Evolutionary conservation across 495 filamentous ascomycete genomes (phyloP), one percentile per base, ranked within the genome.

Genomic region (Podospora australis): DNA sequence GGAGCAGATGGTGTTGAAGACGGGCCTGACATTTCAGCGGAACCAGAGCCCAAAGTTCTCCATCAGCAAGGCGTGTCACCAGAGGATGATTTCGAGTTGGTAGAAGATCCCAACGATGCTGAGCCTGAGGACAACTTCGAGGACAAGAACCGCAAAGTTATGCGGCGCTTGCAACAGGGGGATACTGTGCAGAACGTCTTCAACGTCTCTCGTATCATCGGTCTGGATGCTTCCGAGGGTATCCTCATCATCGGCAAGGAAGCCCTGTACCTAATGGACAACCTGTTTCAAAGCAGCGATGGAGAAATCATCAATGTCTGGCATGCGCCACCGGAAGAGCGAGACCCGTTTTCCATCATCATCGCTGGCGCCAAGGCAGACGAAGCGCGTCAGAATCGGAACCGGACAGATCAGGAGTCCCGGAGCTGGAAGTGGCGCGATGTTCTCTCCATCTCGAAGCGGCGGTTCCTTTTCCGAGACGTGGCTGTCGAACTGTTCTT

Each of bases 401-500:
- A 58, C 32, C 67, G 70, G 50, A 57, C 67, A 14, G 87, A 92
- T 40, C 85, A 90, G 56, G 86, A 88, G 54, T 86, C 87, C 6
- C 75, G 91, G 53, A 86, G 84, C 64, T 98, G 92, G 94, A 86
- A 82, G 50, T 96, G 90, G 88, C 80, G 82, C 19, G 92, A 96
- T 59, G 77, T 96, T 43, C 84, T 96, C 53, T 97, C 91, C 66
- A 85, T 96, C n/a, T 96, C 90, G 11, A 97, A 97, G 66, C 79
- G 92, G 11, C 82, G 90, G 20, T 98, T 96, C 66, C 71, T 98
- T 1, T 96, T 96, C 66, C 85, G 92, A 20, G 92, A 97, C 62
- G 92, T 97, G 29, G 90, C 87, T 0, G 80, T 97, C 23, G 92
- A 98, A 61, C 75, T 96, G 2, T 98, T 98, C 71, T 98, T 98